Percentiles rank a stretch among this genome's conserved stretches.
phyloP scores from a whole-genome alignment of 108 stramenopile species.

The Fragilariopsis cylindrus region DNA sequence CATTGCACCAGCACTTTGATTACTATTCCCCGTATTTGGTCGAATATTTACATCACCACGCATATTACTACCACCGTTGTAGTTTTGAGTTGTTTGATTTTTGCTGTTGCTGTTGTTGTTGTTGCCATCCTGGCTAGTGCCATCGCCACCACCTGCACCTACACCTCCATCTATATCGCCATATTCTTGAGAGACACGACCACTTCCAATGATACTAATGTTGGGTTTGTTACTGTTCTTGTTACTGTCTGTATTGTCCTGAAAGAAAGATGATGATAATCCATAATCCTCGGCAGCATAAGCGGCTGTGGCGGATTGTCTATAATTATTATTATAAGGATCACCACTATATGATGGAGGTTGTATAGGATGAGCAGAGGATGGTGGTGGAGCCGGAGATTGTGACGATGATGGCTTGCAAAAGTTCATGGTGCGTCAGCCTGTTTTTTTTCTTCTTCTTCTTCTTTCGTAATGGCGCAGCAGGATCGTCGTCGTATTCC shows the following conservation, averaged over 20 bases:
- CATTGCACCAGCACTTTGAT: slow-evolving; percentile 29
- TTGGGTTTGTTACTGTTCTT: neutral
- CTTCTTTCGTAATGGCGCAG: too few relatives aligned
- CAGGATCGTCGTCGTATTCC: too few relatives aligned
- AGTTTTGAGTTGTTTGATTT: neutral
- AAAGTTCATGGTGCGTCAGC: neutral
- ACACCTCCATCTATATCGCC: neutral
- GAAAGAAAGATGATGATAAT: neutral
- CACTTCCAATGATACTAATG: too few relatives aligned
- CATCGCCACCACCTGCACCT: neutral
- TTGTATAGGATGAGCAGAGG: too few relatives aligned
- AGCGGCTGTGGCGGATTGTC: too few relatives aligned
- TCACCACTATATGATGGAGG: too few relatives aligned
- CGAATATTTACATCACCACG: slow-evolving; percentile 36
- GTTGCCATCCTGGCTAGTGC: neutral
- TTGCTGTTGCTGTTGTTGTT: neutral
- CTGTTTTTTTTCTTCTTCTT: too few relatives aligned
- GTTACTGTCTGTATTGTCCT: neutral
- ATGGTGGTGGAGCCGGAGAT: too few relatives aligned
- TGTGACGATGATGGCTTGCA: neutral
- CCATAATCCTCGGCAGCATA: slow-evolving; percentile 5
- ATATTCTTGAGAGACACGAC: too few relatives aligned
- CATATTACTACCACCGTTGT: neutral
- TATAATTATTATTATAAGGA: too few relatives aligned
- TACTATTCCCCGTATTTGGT: slow-evolving; percentile 48